Base-by-base conservation (phyloP, 768 basidiomycete species). In the Auriscalpium vulgare region DNA sequence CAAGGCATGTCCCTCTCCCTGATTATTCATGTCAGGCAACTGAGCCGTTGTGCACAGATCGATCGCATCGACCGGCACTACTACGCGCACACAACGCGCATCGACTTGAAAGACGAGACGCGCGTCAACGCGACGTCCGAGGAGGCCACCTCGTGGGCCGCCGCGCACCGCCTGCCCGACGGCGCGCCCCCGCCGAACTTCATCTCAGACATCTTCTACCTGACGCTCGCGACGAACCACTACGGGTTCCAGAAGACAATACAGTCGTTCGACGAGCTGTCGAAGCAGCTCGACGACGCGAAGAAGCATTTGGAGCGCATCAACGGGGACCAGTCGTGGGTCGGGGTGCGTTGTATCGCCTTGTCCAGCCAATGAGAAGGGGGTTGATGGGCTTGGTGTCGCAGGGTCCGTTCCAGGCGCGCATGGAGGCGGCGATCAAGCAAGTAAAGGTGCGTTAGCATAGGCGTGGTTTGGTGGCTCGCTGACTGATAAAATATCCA, bases 201-300 rank as follows among this genome's bases (percentile, higher is more conserved):
- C 70, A 92, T 97, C 59, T 92, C 95, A 7, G 87, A 97, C 46
- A 83, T 97, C 17, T 98, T 97, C 75, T 97, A 90, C 74, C 78
- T 97, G 46, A 78, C 87, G 8, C 79, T 90, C 49, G 87, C 92
- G 0, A 88, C 87, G 76, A 86, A 88, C 54, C 95, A 99, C 71
- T 87, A 92, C 55, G 95, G 95, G 3, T 81, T 89, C 58, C 78
- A 89, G 61, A 85, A 81, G 67, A 91, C 92, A 1, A 85, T 95
- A 47, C 84, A 84, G 43, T 83, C 79, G 4, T 85, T 84, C 61
- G 84, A 84, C 11, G 85, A 88, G 51, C 75, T 91, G 23, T 77
- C 76, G 37, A 88, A 89, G 62, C 83, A 93, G 59, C 56, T 83
- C 4, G 87, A 88, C 13, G 89, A 95, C 17, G 76, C 90, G 46